Percentiles rank a stretch among this genome's conserved stretches.
phyloP scores from a whole-genome alignment of 1,284 basidiomycete genomes.

The Takashimella koratensis region DNA sequence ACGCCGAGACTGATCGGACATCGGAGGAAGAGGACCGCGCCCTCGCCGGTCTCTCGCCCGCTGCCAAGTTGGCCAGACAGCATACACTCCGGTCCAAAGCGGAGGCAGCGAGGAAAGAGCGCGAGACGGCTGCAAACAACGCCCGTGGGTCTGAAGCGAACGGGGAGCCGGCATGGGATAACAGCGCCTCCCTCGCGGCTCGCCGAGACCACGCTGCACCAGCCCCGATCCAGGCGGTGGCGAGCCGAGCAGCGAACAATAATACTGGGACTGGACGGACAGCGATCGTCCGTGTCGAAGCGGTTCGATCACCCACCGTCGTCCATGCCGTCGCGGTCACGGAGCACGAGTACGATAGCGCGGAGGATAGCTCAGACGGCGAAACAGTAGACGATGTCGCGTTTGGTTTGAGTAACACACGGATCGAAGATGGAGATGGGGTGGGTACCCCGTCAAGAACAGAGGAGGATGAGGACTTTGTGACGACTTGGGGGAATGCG shows the following conservation, averaged over 20 bases:
- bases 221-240: not conserved
- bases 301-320: constrained; percentile 22
- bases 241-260: not conserved
- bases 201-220: not conserved
- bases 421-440: constrained; percentile 28
- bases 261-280: not conserved
- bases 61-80: constrained; percentile 83
- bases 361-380: constrained; percentile 54
- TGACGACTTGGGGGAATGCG: constrained; percentile 58
- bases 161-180: constrained; percentile 63
- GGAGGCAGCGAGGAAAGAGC: constrained; percentile 60
- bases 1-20: constrained; percentile 74
- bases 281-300: not conserved
- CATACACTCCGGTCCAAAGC: constrained; percentile 70
- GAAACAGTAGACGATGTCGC: constrained; percentile 64
- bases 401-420: constrained; percentile 52
- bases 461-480: constrained; percentile 54
- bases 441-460: not conserved
- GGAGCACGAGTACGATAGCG: constrained; percentile 58
- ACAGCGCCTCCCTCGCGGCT: constrained; percentile 41
- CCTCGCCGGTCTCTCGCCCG: constrained; percentile 79
- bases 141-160: not conserved
- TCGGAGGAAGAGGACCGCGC: constrained; percentile 51
- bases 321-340: constrained; percentile 51
- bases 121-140: not conserved